Evolutionary conservation across 352 stramenopile species (phyloP), one percentile per base, ranked within the genome.

Genomic region (Phytophthora ramorum): DNA sequence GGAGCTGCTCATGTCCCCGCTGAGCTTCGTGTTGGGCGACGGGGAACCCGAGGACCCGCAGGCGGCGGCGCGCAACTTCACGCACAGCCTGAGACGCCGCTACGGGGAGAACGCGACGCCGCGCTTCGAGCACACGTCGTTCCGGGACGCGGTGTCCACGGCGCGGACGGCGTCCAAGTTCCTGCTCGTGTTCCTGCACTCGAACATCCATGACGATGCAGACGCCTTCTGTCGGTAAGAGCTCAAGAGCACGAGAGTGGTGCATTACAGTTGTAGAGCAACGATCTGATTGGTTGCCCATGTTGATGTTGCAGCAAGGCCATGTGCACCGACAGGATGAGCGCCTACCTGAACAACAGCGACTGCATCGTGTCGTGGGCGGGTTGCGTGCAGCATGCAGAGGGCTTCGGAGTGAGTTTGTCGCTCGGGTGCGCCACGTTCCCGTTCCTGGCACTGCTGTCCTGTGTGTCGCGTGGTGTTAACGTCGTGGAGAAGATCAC

Each of bases 401-500:
- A 96, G 35, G 87, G 85, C 1, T 96, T 93, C 57, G 75, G 84
- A 26, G 86, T 93, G 22, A 91, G 85, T 46, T 68, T 94, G 44
- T 91, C 87, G n/a, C 83, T 96, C 5, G 87, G 87, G n/a, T 91
- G 83, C 44, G 84, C 87, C 28, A 84, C 76, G 37, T 96, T 93
- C 63, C 87, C 87, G 45, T 96, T 91, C 62, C 57, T 96, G 3
- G 85, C 85, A 37, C 63, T 96, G 49, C 73, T 96, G 49, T 91
- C 84, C 49, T 96, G 85, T 64, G 84, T 90, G 16, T 88, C 85
- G 17, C 79, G 87, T 17, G 84, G 84, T 20, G 73, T 96, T 24
- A 92, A 92, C 51, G 83, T 96, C 35, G 79, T 96, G 24, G 87
- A 96, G 64, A 94, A 94, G 67, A 89, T 95, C 67, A 93, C 85